phyloP scores from a whole-genome alignment of 495 filamentous ascomycete species.

The Collariella sp. region DNA sequence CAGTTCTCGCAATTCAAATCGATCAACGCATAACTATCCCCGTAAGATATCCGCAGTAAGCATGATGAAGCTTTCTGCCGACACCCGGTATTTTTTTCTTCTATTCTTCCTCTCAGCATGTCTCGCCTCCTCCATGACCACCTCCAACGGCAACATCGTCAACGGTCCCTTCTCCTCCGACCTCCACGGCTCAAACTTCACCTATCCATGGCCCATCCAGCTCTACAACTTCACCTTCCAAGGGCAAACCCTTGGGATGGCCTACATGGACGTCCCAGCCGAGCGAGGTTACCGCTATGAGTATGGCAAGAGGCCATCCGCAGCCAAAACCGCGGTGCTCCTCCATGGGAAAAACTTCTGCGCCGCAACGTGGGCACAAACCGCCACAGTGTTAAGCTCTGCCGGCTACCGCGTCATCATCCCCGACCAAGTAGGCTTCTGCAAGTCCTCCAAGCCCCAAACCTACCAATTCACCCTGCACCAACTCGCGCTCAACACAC shows the following conservation, averaged over 20 bases:
- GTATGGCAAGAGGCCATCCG: constrained; percentile 7
- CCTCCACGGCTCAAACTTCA: constrained; percentile 36
- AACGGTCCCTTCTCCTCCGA: constrained; percentile 24
- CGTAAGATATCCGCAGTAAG: too few species aligned
- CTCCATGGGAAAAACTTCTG: constrained; percentile 44
- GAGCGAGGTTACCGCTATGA: too few species aligned
- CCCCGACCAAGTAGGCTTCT: constrained; percentile 41
- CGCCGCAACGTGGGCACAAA: constrained; percentile 34
- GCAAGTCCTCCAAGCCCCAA: constrained; percentile 40
- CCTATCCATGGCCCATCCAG: constrained; percentile 37
- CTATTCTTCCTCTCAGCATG: too few species aligned
- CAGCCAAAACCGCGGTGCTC: constrained; percentile 28
- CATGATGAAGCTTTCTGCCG: too few species aligned
- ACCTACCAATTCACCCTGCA: constrained; percentile 37
- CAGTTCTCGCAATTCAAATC: too few species aligned
- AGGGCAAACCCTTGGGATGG: constrained; percentile 33
- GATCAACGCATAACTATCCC: too few species aligned
- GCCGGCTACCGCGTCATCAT: constrained; percentile 38
- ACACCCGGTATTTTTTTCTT: too few species aligned
- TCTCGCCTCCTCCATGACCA: too few species aligned
- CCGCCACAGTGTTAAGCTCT: constrained; percentile 23
- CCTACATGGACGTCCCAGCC: constrained; percentile 39
- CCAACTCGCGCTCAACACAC: constrained; percentile 36
- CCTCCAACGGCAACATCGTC: constrained; percentile 8
- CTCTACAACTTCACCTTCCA: constrained; percentile 33